Base-by-base conservation (phyloP, 2,329 filamentous ascomycete genomes). In the Paecilomyces fulvus region DNA sequence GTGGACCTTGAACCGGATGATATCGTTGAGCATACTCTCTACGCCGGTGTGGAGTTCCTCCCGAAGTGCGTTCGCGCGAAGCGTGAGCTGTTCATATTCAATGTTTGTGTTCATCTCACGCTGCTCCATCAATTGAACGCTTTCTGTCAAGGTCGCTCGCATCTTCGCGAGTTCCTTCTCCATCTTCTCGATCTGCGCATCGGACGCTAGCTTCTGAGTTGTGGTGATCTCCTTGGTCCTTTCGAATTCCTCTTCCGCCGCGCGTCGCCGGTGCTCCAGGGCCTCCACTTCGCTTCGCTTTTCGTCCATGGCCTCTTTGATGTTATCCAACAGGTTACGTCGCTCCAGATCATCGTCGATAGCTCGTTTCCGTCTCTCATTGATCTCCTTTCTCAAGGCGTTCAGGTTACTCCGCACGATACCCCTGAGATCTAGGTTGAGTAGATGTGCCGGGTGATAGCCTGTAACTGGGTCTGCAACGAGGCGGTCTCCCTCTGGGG, bases 1-100 rank as follows among this genome's bases (percentile, higher is more conserved):
- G 68, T 97, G 92, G 61, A 99, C 89, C 77, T 99, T 99, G 83
- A 99, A 97, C 68, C 95, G 92, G 77, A 97, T 95, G 60, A 96
- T 88, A 69, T 97, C 92, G 75, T 96, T 95, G 58, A 99, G 78
- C 83, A 97, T 95, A 65, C 86, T 87, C 76, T 96, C 94, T 65
- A 96, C 90, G 71, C 96, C 92, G 0, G 91, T 96, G 72, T 99
- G 94, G n/a, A 99, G 80, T 71, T 97, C 92, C 72, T 99, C 94
- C n/a, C 94, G 85, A 23, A 97, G 80, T 0, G 89, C 79, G 61
- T 90, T 90, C 51, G 90, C 90, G 30, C 85, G 84, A 55, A 95
- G 83, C n/a, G 88, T 90, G 51, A 97, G 78, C 70, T 96, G 91
- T 69, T 97, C 92, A 68, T 96, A 95, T 68, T 97, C 92, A 64